Base-by-base conservation (phyloP, 2,329 filamentous ascomycete genomes). In the Lecanicillium sp. region DNA sequence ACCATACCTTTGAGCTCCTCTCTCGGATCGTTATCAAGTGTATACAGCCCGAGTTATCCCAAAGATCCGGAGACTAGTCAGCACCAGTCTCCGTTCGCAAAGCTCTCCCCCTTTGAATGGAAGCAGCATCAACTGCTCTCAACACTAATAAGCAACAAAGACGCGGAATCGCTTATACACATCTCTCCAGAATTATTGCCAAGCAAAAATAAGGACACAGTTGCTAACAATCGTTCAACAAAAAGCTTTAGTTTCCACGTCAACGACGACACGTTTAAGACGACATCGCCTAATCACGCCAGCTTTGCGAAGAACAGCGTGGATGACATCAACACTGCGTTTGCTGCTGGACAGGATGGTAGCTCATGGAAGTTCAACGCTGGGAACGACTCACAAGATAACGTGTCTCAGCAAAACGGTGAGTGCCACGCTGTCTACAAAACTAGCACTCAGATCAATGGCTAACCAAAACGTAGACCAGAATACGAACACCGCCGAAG, bases 321-420 rank as follows among this genome's bases (percentile, higher is more conserved):
- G 15, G 75, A 81, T 41, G 75, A 72, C 37, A 81, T 81, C 47
- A 76, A 77, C 54, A 81, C 77, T 14, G 72, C 62, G 29, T 81
- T 81, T 55, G 68, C 68, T 15, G 61, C 71, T 4, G 67, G 69
- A 12, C 68, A 77, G 15, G 54, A 60, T 31, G 47, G 60, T 5
- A 56, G 60, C 25, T 55, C 59, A 15, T 74, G 66, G 67, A 61
- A 70, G 40, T 78, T 78, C 45, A 74, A 59, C 39, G 74, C 74
- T 11, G 72, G 73, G 5, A 60, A 11, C 22, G 22, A 25, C 11
- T 25, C 22, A 25, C 22, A 25, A 25, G 6, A 6, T 7, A 11
- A 25, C 22, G 6, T 25, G 22, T 11, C 22, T 11, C 22, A 25
- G 11, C 22, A 25, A 25, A 25, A 25, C 11, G 22, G 22, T 25